Base-by-base conservation (phyloP, 2,329 filamentous ascomycete genomes). In the Ascomycota sp. region DNA sequence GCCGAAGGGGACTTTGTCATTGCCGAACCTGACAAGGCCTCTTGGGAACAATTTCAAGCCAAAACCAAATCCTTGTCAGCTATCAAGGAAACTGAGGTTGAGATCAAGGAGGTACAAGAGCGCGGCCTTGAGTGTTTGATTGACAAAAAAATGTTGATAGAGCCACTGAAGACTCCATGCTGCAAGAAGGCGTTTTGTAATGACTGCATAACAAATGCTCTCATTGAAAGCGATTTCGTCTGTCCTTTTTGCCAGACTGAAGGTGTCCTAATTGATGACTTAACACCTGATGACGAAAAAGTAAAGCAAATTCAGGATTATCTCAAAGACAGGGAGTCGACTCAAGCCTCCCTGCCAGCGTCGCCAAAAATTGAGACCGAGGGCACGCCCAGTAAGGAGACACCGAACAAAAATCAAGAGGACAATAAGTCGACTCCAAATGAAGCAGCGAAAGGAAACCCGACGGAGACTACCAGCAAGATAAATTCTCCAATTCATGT, bases 161-260 rank as follows among this genome's bases (percentile, higher is more conserved):
- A 94, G 54, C 86, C 89, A 68, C 89, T 91, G 67, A 92, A 93
- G 70, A 95, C 89, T 49, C 86, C 89, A 41, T 98, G 89, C 69
- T 98, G 89, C 65, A 71, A 79, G 60, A 91, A 79, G 69, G 94
- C 85, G 50, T 98, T 92, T 65, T 98, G 89, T 68, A 89, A 89
- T 70, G 83, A 94, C 53, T 98, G 89, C 76, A 94, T 98, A 59
- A 91, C 89, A 53, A 93, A 93, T 69, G 81, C 85, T 57, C 75
- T 98, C 56, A 86, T 94, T 58, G 85, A 95, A 63, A 89, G 78
- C 69, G 89, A 98, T 66, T 83, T 98, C 57, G 65, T 85, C 55
- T 98, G 89, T 56, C 89, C 89, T 39, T 75, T 75, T 42, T 98
- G 89, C 63, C 72, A 80, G 56, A 78, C 76, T 38, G 83, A 93